A percentile compares a stretch with the other conserved stretches of the same genome.
These are phyloP conservation scores for Phytophthora pluvialis DNA, from an alignment of 352 stramenopile species.

Conservation along the genomic window DNA sequence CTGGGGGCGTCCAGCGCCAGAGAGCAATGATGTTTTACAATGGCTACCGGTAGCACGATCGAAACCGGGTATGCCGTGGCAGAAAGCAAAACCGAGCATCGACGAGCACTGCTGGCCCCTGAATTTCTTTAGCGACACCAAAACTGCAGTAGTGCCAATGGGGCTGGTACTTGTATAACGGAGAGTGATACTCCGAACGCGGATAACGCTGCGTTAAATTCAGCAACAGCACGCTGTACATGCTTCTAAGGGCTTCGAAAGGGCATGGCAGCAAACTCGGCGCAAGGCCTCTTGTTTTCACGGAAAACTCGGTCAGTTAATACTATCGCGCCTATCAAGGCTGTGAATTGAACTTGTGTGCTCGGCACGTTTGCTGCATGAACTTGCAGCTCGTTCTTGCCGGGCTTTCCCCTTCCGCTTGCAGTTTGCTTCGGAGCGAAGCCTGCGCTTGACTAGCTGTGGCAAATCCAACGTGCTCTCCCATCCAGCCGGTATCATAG, in stretches of 20 bases:
- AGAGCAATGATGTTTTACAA: too few relatives aligned
- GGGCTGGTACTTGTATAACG: not conserved
- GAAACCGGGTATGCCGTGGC: too few relatives aligned
- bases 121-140: slow-evolving; percentile 19
- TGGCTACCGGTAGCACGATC: too few relatives aligned
- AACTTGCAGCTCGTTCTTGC: not conserved
- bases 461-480: slow-evolving; percentile 31
- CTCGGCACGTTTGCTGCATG: not conserved
- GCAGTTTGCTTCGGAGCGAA: not conserved
- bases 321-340: slow-evolving; percentile 11
- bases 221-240: not conserved
- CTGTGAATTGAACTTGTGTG: not conserved
- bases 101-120: not conserved
- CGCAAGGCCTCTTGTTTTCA: slow-evolving; percentile 4
- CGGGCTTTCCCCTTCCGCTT: slow-evolving; percentile 1
- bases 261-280: too few relatives aligned
- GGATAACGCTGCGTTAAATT: not conserved
- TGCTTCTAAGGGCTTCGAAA: too few relatives aligned
- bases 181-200: not conserved
- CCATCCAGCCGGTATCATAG: slow-evolving; percentile 18
- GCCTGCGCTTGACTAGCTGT: slow-evolving; percentile 11
- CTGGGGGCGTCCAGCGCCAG: too few relatives aligned
- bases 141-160: not conserved
- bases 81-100: too few relatives aligned
- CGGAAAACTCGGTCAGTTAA: not conserved